A percentile compares a stretch with the other conserved stretches of the same genome.
Evolutionary conservation across 257 asterid species (phyloP).

Genomic region (Ocimum tenuiflorum): DNA sequence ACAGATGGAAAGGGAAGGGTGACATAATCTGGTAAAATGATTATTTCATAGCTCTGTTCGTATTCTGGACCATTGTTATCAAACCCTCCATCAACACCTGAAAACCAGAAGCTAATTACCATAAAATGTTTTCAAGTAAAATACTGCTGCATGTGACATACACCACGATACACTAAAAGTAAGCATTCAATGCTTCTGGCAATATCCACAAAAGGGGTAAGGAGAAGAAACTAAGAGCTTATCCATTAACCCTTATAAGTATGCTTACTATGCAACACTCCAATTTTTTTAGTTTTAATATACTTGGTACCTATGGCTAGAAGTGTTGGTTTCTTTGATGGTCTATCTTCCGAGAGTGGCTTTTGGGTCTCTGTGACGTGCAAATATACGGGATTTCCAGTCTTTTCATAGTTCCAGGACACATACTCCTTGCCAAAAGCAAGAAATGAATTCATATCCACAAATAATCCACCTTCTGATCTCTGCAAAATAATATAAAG

Average conservation of each 20-base stretch:
- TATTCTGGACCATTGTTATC: conserved; percentile 70
- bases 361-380: conserved; percentile 67
- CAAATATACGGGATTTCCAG: conserved; percentile 79
- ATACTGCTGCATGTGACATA: background rate
- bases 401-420: conserved; percentile 85
- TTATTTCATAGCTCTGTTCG: conserved; percentile 64
- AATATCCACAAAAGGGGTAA: too few species aligned
- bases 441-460: conserved; percentile 82
- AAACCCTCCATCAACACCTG: conserved; percentile 89
- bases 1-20: conserved; percentile 91
- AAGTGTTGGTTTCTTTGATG: conserved; percentile 85
- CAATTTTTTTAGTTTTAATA: background rate
- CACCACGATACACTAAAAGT: background rate
- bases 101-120: conserved; percentile 18
- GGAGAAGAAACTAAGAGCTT: too few species aligned
- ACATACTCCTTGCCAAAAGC: conserved; percentile 94
- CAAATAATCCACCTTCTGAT: conserved; percentile 83
- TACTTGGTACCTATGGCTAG: conserved; percentile 72
- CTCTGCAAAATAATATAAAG: conserved; percentile 38
- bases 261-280: background rate
- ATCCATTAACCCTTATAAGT: background rate
- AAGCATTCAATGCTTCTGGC: background rate
- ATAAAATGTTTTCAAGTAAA: background rate
- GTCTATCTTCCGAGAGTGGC: conserved; percentile 77
- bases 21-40: conserved; percentile 66